A percentile compares a stretch with the other conserved stretches of the same genome.
phyloP scores from a whole-genome alignment of 768 basidiomycete species.

The Peribolospora baueri region DNA sequence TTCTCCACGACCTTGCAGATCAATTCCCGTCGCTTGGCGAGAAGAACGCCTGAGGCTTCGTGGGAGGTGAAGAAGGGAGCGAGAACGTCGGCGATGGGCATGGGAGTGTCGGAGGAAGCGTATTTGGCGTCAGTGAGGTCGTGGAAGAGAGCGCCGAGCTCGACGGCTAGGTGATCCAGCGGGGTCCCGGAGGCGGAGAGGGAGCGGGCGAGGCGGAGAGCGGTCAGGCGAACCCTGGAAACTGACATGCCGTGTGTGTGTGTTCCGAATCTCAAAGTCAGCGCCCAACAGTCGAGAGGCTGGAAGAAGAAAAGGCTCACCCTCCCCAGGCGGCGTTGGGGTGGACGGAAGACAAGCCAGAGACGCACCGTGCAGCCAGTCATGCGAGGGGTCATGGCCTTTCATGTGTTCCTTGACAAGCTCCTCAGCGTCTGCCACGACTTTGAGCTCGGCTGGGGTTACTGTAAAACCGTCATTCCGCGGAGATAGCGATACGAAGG shows the following conservation, averaged over 20 bases:
- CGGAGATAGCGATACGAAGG: no score
- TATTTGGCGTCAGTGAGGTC: conserved; percentile 13
- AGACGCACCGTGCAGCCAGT: conserved; percentile 3
- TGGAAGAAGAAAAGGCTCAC: no score
- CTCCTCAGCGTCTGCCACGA: not conserved
- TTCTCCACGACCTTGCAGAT: conserved; percentile 7
- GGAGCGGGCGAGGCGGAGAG: conserved; percentile 5
- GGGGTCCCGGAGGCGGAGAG: not conserved
- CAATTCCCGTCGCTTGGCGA: not conserved
- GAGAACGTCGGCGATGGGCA: not conserved
- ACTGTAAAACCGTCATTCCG: no score
- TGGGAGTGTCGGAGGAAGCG: not conserved
- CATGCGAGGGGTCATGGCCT: conserved; percentile 9
- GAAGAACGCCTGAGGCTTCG: not conserved
- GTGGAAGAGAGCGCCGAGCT: conserved; percentile 10
- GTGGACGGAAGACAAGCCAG: no score
- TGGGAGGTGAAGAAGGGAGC: not conserved
- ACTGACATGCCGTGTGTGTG: not conserved
- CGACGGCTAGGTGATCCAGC: conserved; percentile 9
- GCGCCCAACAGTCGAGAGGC: no score
- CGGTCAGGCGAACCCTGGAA: conserved; percentile 2
- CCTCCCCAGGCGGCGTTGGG: no score
- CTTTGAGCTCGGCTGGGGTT: no score
- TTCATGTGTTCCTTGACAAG: conserved; percentile 5
- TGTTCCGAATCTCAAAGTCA: no score